Evolutionary conservation across 495 filamentous ascomycete genomes (phyloP).

Genomic region (Penicillium pulvis): DNA sequence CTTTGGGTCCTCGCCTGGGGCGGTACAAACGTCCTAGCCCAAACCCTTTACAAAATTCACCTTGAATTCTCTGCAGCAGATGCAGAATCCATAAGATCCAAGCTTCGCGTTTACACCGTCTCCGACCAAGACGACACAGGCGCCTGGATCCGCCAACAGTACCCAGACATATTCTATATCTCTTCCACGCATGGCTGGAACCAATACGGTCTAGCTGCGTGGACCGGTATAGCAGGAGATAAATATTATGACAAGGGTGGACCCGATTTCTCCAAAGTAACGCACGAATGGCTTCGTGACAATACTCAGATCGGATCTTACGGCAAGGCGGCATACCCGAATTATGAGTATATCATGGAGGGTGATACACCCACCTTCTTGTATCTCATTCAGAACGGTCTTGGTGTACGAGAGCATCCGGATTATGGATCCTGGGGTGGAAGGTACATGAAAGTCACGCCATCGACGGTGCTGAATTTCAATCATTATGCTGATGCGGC

Average conservation of each 20-base stretch:
- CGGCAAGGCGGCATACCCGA: slow-evolving; percentile 41
- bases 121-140: slow-evolving; percentile 54
- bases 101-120: slow-evolving; percentile 49
- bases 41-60: slow-evolving; percentile 39
- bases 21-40: slow-evolving; percentile 49
- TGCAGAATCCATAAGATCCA: slow-evolving; percentile 32
- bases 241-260: slow-evolving; percentile 46
- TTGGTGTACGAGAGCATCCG: slow-evolving; percentile 44
- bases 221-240: slow-evolving; percentile 50
- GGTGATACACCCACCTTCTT: slow-evolving; percentile 52
- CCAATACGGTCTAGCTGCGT: slow-evolving; percentile 49
- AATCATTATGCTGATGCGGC: slow-evolving; percentile 43
- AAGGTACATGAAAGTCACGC: slow-evolving; percentile 29
- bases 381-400: slow-evolving; percentile 50
- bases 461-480: slow-evolving; percentile 10
- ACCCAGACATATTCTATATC: slow-evolving; percentile 51
- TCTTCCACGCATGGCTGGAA: slow-evolving; percentile 49
- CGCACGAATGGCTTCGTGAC: slow-evolving; percentile 46
- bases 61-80: slow-evolving; percentile 28
- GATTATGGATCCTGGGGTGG: slow-evolving; percentile 53
- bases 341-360: slow-evolving; percentile 45
- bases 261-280: slow-evolving; percentile 41
- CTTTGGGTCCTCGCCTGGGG: slow-evolving; percentile 52
- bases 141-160: slow-evolving; percentile 47
- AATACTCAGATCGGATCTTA: slow-evolving; percentile 49